Conservation (phyloP, 306 rosid genomes). For the Malus fusca region DNA sequence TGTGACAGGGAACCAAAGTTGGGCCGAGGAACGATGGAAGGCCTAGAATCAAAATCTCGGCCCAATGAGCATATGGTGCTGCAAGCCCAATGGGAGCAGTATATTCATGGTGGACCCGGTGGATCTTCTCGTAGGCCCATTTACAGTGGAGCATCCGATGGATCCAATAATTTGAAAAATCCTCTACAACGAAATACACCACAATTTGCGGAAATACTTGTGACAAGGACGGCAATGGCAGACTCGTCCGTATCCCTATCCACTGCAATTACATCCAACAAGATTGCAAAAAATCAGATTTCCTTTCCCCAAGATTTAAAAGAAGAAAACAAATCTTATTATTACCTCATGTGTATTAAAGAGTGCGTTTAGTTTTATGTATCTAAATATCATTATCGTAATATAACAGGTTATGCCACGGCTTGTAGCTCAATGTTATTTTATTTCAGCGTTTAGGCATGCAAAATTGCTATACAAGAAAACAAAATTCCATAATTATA, state of each 20-base stretch:
- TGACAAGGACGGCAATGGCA: slow-evolving; percentile 43
- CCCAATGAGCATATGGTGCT: slow-evolving; percentile 71
- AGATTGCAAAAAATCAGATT: neutral
- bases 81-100: slow-evolving; percentile 47
- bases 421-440: too few relatives aligned
- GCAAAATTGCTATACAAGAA: too few relatives aligned
- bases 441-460: too few relatives aligned
- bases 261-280: slow-evolving; percentile 17
- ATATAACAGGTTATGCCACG: too few relatives aligned
- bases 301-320: too few relatives aligned
- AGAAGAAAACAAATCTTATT: too few relatives aligned
- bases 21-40: slow-evolving; percentile 47
- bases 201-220: slow-evolving; percentile 34
- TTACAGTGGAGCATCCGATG: slow-evolving; percentile 44
- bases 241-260: slow-evolving; percentile 41
- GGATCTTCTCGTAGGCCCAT: slow-evolving; percentile 55
- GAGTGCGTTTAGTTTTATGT: too few relatives aligned
- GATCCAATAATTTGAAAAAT: slow-evolving; percentile 43
- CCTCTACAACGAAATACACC: slow-evolving; percentile 46
- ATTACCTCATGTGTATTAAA: too few relatives aligned
- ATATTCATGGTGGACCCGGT: slow-evolving; percentile 54
- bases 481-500: too few relatives aligned
- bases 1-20: slow-evolving; percentile 49
- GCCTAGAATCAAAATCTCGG: slow-evolving; percentile 47
- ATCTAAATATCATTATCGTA: too few relatives aligned